phyloP scores from a whole-genome alignment of 352 stramenopile genomes.

The Phytophthora ohioensis region DNA sequence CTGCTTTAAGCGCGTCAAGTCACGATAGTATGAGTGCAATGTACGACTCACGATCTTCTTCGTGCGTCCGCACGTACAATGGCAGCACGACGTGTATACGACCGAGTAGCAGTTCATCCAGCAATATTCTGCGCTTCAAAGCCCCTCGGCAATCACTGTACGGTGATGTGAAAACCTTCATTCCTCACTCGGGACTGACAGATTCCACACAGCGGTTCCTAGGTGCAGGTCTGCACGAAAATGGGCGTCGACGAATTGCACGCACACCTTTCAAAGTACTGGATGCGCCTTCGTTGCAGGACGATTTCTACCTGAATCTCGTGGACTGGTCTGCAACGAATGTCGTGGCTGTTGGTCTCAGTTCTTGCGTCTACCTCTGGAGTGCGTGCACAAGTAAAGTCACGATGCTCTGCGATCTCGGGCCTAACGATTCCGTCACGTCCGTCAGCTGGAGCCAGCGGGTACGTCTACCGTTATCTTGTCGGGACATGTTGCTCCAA shows the following conservation, averaged over 20 bases:
- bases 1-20: slow-evolving; percentile 31
- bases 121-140: slow-evolving; percentile 84
- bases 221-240: slow-evolving; percentile 21
- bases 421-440: slow-evolving; percentile 84
- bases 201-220: slow-evolving; percentile 46
- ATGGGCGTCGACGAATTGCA: slow-evolving; percentile 80
- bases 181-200: slow-evolving; percentile 57
- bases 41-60: slow-evolving; percentile 34
- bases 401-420: slow-evolving; percentile 94
- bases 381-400: slow-evolving; percentile 93
- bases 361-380: slow-evolving; percentile 95
- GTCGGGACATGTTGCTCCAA: not conserved
- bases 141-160: slow-evolving; percentile 65
- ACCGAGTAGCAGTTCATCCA: slow-evolving; percentile 45
- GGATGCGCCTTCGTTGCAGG: slow-evolving; percentile 95
- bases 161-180: slow-evolving; percentile 64
- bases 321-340: slow-evolving; percentile 97
- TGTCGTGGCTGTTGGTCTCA: slow-evolving; percentile 95
- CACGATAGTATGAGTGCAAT: slow-evolving; percentile 38
- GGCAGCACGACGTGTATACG: slow-evolving; percentile 42
- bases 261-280: slow-evolving; percentile 98
- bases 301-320: slow-evolving; percentile 99
- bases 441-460: slow-evolving; percentile 95
- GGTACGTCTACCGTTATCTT: slow-evolving; percentile 38
- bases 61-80: slow-evolving; percentile 40